A percentile compares a stretch with the other conserved stretches of the same genome.
phyloP scores from a whole-genome alignment of 495 filamentous ascomycete species.

The Penicillium malachiteum region DNA sequence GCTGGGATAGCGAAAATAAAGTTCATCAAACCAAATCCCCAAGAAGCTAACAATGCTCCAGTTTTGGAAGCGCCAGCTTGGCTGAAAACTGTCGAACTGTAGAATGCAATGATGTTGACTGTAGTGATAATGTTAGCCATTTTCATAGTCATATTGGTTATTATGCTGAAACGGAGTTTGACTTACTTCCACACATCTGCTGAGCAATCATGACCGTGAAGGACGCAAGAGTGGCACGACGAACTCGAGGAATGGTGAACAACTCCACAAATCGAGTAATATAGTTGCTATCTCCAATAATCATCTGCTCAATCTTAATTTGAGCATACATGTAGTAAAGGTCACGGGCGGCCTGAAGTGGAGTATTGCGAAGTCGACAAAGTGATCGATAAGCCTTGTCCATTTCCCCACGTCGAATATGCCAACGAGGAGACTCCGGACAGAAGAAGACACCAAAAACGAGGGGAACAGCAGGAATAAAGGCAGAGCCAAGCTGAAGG shows the following conservation, averaged over 20 bases:
- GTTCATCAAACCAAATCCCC: slow-evolving; percentile 80
- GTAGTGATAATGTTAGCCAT: not conserved
- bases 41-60: slow-evolving; percentile 69
- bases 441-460: slow-evolving; percentile 62
- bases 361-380: slow-evolving; percentile 57
- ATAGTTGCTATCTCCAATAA: slow-evolving; percentile 51
- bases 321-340: slow-evolving; percentile 66
- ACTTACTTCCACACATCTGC: slow-evolving; percentile 77
- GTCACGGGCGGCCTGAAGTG: slow-evolving; percentile 62
- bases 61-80: slow-evolving; percentile 57
- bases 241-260: slow-evolving; percentile 67
- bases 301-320: slow-evolving; percentile 50
- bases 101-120: slow-evolving; percentile 74
- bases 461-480: slow-evolving; percentile 69
- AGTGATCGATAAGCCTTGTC: slow-evolving; percentile 59
- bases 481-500: slow-evolving; percentile 63
- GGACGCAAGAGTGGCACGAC: slow-evolving; percentile 64
- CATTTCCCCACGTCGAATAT: slow-evolving; percentile 59
- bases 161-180: not conserved
- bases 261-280: slow-evolving; percentile 59
- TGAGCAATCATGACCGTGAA: slow-evolving; percentile 72
- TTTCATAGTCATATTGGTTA: not conserved
- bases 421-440: slow-evolving; percentile 70
- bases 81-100: slow-evolving; percentile 71
- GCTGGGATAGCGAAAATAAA: slow-evolving; percentile 82